phyloP scores from a whole-genome alignment of 371 early-diverging fungal genomes.

The Mortierella sp. region DNA sequence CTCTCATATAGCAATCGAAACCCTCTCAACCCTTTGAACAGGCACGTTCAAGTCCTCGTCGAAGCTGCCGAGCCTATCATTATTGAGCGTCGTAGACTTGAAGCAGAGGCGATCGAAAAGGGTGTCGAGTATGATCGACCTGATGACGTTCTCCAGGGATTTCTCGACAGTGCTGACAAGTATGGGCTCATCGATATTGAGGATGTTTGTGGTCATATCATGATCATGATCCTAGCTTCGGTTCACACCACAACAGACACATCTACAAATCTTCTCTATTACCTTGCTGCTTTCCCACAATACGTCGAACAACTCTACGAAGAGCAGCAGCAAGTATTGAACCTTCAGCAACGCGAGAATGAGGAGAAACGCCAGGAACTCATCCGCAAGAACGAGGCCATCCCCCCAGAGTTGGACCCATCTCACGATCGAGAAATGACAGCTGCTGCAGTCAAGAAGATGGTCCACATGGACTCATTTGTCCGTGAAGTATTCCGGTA shows the following conservation, averaged over 20 bases:
- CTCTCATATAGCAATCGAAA: slow-evolving; percentile 5
- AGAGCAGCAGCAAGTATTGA: slow-evolving; percentile 47
- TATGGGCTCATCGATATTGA: slow-evolving; percentile 1
- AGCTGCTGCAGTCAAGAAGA: slow-evolving; percentile 29
- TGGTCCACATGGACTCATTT: slow-evolving; percentile 57
- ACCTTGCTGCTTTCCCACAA: slow-evolving; percentile 44
- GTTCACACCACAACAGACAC: slow-evolving; percentile 49
- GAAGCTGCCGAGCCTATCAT: background rate
- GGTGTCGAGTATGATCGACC: background rate
- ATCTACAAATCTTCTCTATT: slow-evolving; percentile 35
- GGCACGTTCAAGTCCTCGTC: background rate
- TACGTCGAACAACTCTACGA: slow-evolving; percentile 41
- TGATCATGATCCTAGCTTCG: slow-evolving; percentile 45
- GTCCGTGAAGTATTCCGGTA: slow-evolving; percentile 51
- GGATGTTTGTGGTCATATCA: background rate
- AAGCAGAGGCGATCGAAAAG: background rate
- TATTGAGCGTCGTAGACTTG: background rate
- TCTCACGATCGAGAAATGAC: slow-evolving; percentile 17
- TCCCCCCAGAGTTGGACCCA: too few relatives aligned
- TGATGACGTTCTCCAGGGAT: background rate
- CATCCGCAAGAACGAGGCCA: background rate
- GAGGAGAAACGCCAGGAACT: background rate
- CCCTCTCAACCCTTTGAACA: background rate
- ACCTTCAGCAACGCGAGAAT: slow-evolving; percentile 2
- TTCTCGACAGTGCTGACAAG: slow-evolving; percentile 1